Evolutionary conservation across 2,329 filamentous ascomycete genomes (phyloP).

Genomic region (Cercospora sp.): DNA sequence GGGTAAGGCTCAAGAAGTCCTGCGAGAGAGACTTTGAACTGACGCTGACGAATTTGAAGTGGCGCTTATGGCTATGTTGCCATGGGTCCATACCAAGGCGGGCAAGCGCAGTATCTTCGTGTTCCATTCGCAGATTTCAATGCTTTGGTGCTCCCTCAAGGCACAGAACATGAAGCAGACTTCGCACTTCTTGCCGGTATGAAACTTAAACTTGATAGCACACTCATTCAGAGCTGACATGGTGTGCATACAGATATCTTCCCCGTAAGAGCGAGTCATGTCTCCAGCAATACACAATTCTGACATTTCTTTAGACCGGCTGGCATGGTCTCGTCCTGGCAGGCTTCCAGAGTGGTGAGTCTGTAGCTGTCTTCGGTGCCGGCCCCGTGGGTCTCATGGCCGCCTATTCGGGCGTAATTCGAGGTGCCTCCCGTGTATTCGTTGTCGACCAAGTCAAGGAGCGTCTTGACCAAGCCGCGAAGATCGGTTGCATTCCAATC

Average conservation of each 20-base stretch:
- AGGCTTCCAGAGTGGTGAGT: conserved; percentile 61
- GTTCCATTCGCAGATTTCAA: conserved; percentile 70
- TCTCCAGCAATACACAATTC: not conserved
- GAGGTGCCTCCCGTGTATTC: conserved; percentile 62
- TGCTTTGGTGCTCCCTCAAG: conserved; percentile 57
- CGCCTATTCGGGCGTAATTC: conserved; percentile 61
- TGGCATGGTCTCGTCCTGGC: conserved; percentile 59
- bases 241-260: not conserved
- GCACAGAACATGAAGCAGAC: conserved; percentile 62
- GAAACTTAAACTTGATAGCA: conserved; percentile 21
- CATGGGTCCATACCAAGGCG: conserved; percentile 53
- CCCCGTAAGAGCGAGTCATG: not conserved
- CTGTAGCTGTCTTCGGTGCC: conserved; percentile 60
- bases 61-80: conserved; percentile 19
- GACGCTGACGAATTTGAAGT: not conserved
- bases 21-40: not conserved
- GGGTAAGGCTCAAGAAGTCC: conserved; percentile 43
- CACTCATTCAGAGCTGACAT: not conserved
- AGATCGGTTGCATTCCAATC: conserved; percentile 62
- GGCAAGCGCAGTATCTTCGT: conserved; percentile 64
- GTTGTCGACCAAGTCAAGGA: conserved; percentile 64
- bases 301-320: conserved; percentile 8
- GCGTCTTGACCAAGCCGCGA: conserved; percentile 58
- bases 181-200: conserved; percentile 56
- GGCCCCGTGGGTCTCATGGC: conserved; percentile 67